Evolutionary conservation across 768 basidiomycete species (phyloP), one percentile per base, ranked within the genome.

Genomic region (Paxillus ammoniavirescens): DNA sequence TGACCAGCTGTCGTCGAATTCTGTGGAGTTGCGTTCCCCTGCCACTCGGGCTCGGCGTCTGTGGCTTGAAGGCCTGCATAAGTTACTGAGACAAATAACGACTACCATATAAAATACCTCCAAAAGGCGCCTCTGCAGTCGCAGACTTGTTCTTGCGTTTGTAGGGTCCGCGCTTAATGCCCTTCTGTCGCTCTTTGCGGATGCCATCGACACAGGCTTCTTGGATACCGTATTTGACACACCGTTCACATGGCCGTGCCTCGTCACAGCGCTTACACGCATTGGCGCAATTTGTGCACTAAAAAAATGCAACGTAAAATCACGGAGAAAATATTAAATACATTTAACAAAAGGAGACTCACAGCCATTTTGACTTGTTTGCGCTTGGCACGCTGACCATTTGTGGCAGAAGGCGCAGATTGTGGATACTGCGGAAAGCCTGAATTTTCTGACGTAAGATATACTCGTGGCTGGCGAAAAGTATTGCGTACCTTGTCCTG

Each of bases 171-270:
- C 80, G 77, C 62, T 82, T 82, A 55, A 82, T 73, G 26, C 80
- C 80, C 46, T 80, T 81, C 61, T 84, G 83, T 52, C 85, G 76
- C 65, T 86, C 84, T 64, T 87, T 87, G 56, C 85, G 72, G 15
- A 77, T 71, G 2, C 84, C 83, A 58, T 87, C 84, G 2, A 77
- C 58, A 58, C 84, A 87, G n/a, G 74, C 68, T 26, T 78, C 74
- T 12, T 77, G 75, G 33, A 84, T 73, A 3, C 82, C 83, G 60
- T 85, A 86, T 65, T 84, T 86, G 55, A 78, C 63, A 58, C 84
- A 87, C 28, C 84, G 77, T 50, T 80, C 78, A 66, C 84, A 87
- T 2, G 84, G 84, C 42, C 84, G 80, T 5, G 71, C 68, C 35
- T 83, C 81, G 58, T 82, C 80, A 47, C 80, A 82, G 18, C 81